Conservation (phyloP, 108 stramenopile genomes). For the Fistulifera solaris region DNA sequence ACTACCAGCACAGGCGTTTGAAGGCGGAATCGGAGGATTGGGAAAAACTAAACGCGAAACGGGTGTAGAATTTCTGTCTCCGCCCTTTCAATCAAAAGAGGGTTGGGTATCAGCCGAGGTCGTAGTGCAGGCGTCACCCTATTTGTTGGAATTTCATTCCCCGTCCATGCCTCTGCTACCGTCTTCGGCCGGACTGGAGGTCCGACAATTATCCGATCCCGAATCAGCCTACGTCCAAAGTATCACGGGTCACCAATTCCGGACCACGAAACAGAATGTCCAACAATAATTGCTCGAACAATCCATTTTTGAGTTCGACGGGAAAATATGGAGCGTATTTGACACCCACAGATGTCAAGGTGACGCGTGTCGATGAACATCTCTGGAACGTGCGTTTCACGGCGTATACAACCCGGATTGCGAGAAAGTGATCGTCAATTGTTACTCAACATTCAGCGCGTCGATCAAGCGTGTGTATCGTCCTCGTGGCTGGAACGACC, state of each 20-base stretch:
- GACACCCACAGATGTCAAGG: conserved; percentile 50
- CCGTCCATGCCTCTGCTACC: conserved; percentile 43
- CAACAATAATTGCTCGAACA: too few relatives aligned
- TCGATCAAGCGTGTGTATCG: conserved; percentile 28
- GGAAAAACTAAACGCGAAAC: conserved; percentile 79
- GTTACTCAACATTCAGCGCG: conserved; percentile 26
- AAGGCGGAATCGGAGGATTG: conserved; percentile 74
- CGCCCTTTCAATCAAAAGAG: conserved; percentile 25
- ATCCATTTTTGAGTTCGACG: conserved; percentile 7
- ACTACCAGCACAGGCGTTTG: conserved; percentile 36
- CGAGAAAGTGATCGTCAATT: conserved; percentile 70
- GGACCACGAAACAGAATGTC: too few relatives aligned
- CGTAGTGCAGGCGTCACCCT: conserved; percentile 5
- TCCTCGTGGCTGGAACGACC: conserved; percentile 62
- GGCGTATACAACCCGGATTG: conserved; percentile 69
- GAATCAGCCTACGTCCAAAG: conserved; percentile 76
- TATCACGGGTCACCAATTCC: too few relatives aligned
- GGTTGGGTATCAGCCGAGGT: conserved; percentile 33
- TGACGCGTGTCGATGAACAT: conserved; percentile 14
- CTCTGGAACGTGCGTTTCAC: conserved; percentile 50
- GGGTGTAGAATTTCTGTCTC: conserved; percentile 50
- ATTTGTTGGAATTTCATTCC: conserved; percentile 31
- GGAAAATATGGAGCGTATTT: conserved; percentile 74
- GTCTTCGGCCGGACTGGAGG: conserved; percentile 56
- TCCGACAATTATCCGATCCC: conserved; percentile 47